Conservation (phyloP, 257 asterid genomes). For the Solanum clarkiae region DNA sequence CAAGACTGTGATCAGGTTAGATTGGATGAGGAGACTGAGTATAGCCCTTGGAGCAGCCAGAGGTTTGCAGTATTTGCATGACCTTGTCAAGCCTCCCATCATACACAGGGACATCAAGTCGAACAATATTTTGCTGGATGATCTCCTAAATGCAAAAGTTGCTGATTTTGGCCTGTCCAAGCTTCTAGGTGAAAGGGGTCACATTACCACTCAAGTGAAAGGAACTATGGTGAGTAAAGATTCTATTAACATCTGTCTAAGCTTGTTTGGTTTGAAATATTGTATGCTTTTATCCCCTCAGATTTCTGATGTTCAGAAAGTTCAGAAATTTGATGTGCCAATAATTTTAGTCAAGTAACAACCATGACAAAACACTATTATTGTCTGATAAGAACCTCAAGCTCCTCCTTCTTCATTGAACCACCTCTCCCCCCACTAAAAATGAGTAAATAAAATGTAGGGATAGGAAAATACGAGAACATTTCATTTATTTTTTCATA, state of each 20-base stretch:
- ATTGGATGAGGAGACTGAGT: conserved; percentile 75
- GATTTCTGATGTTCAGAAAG: neutral
- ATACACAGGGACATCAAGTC: too few relatives aligned
- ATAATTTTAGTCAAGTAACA: neutral
- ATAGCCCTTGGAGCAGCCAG: conserved; percentile 77
- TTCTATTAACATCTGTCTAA: neutral
- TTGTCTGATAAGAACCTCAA: neutral
- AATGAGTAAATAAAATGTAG: neutral
- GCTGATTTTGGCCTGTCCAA: conserved; percentile 95
- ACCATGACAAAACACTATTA: neutral
- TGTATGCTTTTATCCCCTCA: neutral
- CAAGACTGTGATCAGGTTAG: conserved; percentile 63
- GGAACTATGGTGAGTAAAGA: conserved; percentile 77
- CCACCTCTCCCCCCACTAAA: neutral
- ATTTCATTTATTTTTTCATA: neutral
- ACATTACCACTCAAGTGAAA: conserved; percentile 91
- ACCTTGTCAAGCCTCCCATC: conserved; percentile 80
- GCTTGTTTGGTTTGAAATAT: neutral
- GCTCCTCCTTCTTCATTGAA: neutral
- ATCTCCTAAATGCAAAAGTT: conserved; percentile 67
- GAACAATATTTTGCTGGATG: conserved; percentile 66
- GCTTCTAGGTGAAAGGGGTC: conserved; percentile 46
- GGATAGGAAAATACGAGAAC: neutral
- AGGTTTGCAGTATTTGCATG: conserved; percentile 87
- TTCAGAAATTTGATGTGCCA: neutral